A percentile compares a stretch with the other conserved stretches of the same genome.
Evolutionary conservation across 257 asterid species (phyloP).

Genomic region (Gentiana dahurica): DNA sequence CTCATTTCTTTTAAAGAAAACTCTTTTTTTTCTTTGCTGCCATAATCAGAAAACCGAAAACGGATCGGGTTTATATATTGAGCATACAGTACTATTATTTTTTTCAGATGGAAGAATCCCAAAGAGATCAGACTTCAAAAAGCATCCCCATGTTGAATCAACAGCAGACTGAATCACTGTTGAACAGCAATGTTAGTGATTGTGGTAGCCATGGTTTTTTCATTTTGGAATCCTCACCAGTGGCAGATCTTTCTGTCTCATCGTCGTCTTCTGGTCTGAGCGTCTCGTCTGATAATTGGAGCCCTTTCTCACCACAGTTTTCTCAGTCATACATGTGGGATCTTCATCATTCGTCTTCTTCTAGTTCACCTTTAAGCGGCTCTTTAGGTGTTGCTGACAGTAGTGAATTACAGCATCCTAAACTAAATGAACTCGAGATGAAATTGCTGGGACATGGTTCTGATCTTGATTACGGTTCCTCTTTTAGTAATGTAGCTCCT

Average conservation of each 20-base stretch:
- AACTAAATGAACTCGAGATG: slow-evolving; percentile 46
- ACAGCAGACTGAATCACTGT: slow-evolving; percentile 35
- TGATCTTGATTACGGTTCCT: slow-evolving; percentile 49
- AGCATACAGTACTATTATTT: too few species aligned
- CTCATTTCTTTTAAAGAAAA: too few species aligned
- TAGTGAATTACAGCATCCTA: slow-evolving; percentile 46
- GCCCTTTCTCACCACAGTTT: slow-evolving; percentile 74
- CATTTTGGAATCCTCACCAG: slow-evolving; percentile 85
- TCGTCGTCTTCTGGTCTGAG: slow-evolving; percentile 61
- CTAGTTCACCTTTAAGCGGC: slow-evolving; percentile 90
- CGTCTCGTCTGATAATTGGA: slow-evolving; percentile 38
- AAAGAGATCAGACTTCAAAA: slow-evolving; percentile 39
- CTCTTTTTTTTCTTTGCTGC: too few species aligned
- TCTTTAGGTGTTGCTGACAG: slow-evolving; percentile 64
- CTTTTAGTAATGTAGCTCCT: slow-evolving; percentile 29
- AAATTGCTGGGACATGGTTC: slow-evolving; percentile 64
- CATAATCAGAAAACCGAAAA: too few species aligned
- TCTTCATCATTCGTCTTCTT: slow-evolving; percentile 43
- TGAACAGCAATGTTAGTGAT: too few species aligned
- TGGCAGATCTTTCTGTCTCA: slow-evolving; percentile 22
- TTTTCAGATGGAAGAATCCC: slow-evolving; percentile 54
- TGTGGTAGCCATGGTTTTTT: slow-evolving; percentile 41
- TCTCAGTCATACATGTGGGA: slow-evolving; percentile 67
- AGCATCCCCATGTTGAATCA: slow-evolving; percentile 30
- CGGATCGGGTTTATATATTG: too few species aligned